Conservation (phyloP, 208 protist genomes). For the Leishmania amazonensis region DNA sequence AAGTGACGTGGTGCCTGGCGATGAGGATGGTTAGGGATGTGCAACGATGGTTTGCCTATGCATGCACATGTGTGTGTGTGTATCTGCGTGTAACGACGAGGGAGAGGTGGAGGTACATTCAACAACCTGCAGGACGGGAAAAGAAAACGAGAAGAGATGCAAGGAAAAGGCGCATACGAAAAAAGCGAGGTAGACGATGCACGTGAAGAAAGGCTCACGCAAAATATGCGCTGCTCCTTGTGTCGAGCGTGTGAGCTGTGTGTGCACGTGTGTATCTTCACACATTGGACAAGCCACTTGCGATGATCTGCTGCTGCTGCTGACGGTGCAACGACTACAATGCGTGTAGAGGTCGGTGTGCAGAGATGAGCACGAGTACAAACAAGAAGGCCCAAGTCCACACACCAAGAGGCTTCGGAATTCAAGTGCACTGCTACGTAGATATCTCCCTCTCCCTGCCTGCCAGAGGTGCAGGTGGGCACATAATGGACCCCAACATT, state of each 20-base stretch:
- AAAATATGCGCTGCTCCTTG: background rate
- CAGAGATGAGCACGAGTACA: background rate
- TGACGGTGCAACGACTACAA: background rate
- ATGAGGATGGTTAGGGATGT: background rate
- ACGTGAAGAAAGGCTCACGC: background rate
- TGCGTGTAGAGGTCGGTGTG: background rate
- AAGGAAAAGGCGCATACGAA: background rate
- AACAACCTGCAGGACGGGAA: background rate
- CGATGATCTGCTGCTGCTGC: background rate
- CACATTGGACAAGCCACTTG: background rate
- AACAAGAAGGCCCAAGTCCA: background rate
- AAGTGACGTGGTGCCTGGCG: background rate
- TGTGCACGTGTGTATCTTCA: background rate
- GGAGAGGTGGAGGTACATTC: background rate
- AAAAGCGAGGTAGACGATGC: background rate
- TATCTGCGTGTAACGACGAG: background rate
- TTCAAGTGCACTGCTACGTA: background rate
- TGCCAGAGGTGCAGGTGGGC: background rate
- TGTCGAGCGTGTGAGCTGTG: background rate
- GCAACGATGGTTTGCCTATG: background rate
- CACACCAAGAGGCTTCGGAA: background rate
- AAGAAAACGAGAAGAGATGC: background rate
- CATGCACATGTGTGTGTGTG: background rate
- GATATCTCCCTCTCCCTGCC: background rate
- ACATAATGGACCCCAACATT: background rate